Evolutionary conservation across 192 early-diverging fungal species (phyloP).

Genomic region (Linnemannia hyalina): DNA sequence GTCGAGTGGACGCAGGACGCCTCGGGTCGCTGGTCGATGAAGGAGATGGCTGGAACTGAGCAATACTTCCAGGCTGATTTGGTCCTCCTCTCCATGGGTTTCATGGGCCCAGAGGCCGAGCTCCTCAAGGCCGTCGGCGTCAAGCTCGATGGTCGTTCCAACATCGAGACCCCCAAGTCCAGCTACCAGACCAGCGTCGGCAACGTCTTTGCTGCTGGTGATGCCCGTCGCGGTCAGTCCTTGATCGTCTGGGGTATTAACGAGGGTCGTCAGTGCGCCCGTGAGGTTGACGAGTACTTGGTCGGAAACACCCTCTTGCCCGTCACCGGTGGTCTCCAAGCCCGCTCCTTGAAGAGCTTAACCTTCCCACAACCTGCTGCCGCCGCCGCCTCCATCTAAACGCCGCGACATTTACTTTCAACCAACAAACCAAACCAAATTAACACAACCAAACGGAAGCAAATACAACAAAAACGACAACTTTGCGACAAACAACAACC

Average conservation of each 20-base stretch:
- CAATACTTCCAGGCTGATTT: conserved; percentile 91
- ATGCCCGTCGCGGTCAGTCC: conserved; percentile 95
- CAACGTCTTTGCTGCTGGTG: conserved; percentile 96
- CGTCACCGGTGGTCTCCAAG: conserved; percentile 87
- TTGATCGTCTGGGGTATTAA: conserved; percentile 99
- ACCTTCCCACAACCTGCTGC: conserved; percentile 12
- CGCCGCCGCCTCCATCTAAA: background rate
- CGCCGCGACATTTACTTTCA: background rate
- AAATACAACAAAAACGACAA: background rate
- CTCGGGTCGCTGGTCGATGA: conserved; percentile 87
- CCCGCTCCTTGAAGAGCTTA: conserved; percentile 67
- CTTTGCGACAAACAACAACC: background rate
- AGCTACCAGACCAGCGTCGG: conserved; percentile 82
- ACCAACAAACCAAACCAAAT: conserved; percentile 1
- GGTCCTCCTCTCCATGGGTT: conserved; percentile 96
- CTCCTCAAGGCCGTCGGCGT: conserved; percentile 85
- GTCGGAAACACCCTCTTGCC: conserved; percentile 87
- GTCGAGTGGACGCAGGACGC: conserved; percentile 95
- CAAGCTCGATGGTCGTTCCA: conserved; percentile 81
- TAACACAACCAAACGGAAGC: background rate
- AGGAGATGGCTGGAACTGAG: conserved; percentile 88
- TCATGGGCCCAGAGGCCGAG: conserved; percentile 92
- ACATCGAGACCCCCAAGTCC: conserved; percentile 84
- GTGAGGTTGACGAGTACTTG: conserved; percentile 90
- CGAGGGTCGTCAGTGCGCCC: conserved; percentile 95